Evolutionary conservation across 768 basidiomycete species (phyloP), one percentile per base, ranked within the genome.

Genomic region (Suillus lakei): DNA sequence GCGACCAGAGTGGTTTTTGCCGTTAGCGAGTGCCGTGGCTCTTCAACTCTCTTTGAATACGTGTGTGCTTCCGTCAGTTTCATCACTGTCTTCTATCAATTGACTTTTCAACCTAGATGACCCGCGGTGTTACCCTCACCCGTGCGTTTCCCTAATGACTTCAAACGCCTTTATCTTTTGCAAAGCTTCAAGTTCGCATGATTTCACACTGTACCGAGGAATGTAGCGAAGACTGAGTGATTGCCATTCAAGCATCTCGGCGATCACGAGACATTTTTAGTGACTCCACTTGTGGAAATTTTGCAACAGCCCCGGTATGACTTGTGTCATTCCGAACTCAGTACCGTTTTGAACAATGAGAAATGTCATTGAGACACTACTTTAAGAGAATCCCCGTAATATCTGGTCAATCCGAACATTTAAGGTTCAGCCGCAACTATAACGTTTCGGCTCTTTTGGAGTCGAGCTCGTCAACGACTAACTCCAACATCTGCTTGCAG

Each of bases 1-100:
- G 59, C 73, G 78, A 51, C 70, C 71, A 16, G 78, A 74, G 28
- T 28, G 36, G 74, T 72, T 50, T 77, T 73, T 44, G 23, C 26
- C 7, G 5, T 53, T 30, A 18, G 28, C 18, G 16, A 30, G 51
- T 32, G 12, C 18, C 4, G 4, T 51, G 16, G 8, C 28, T 16
- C 16, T 2, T 51, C 18, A 13, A 26, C 7, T 26, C 28, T 16
- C 16, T 2, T 51, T 28, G 23, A 26, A 15, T 26, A 26, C 26
- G 23, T 23, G 46, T 23, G 7, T 50, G 3, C 48, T 0, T 28
- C 26, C 7, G 15, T 50, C 26, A 15, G 48, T 50, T 26, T 15
- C 13, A 15, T 26, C 48, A 50, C 23, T 26, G 6, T 16, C 15
- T 50, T 26, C 13, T 26, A 48, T 48, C 23, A 5, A 23, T 23